Evolutionary conservation across 1,139 yeast genomes (phyloP), one percentile per base, ranked within the genome.

Genomic region (Hyphopichia khmerensis): DNA sequence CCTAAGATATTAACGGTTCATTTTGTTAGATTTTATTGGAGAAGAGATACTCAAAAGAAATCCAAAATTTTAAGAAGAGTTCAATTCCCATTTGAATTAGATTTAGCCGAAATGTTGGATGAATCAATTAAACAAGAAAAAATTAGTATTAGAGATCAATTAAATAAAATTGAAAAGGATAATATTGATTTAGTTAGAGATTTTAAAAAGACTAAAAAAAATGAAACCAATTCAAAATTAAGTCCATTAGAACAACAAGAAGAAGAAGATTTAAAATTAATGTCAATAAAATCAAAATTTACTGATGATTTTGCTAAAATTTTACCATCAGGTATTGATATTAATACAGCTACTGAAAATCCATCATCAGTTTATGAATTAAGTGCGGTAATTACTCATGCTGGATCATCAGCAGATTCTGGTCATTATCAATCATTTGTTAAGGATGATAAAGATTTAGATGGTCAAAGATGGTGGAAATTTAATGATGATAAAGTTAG

Each of bases 361-460:
- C 93, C 96, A 3, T 84, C 95, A 1, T 89, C 95, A 2, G 79
- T 93, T 33, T 93, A 93, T 60, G 90, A 89, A 52, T 77, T 95
- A 50, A 72, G 73, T 40, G 93, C 96, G 1, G 80, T 93, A 23
- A 81, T 93, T 46, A 90, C 98, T 2, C 99, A 93, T 66, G 87
- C 85, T 56, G 99, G 99, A 38, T 85, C 96, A 4, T 83, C 91
- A 39, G 97, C 99, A 0, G 98, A 95, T 62, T 86, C 96, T 33
- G 99, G 99, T 4, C 99, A 93, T 64, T 93, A 95, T 62, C 97
- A 90, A 65, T 83, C 95, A 19, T 93, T 87, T 67, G 85, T 87
- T 24, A 82, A 79, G 54, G 91, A 88, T 61, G 79, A 77, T 42
- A 67, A 68, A 38, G 95, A 84, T 57, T 56, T 74, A 40, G 77